Base-by-base conservation (phyloP, 176 grass and related monocot genomes). In the Tillandsia leiboldiana region DNA sequence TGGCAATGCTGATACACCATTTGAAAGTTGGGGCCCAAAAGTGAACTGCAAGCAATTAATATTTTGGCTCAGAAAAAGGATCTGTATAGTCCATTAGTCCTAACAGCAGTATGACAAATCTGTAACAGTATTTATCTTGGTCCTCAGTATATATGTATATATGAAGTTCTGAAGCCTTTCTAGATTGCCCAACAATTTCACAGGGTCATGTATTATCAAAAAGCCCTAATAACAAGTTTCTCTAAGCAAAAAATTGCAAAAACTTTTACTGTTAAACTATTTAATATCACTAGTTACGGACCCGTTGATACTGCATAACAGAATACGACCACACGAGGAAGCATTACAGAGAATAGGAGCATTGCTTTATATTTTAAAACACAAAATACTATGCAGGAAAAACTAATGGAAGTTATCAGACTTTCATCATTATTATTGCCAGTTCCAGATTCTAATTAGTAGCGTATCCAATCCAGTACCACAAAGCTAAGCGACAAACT, bases 1-100 rank as follows among this genome's bases (percentile, higher is more conserved):
- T 97, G 6, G 94, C 94, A 53, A 97, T 92, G 62, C 86, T 97
- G 53, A 97, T 97, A 17, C 82, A 89, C 94, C 94, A 97, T 83
- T 97, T 97, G 61, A 97, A 97, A 51, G 86, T 97, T 10, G 86
- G 86, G 12, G 88, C 88, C 93, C 93, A 92, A 76, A 92, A 90
- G 83, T 90, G 89, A 92, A 97, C 86, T 86, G 72, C 68, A 79
- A 73, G 12, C 9, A 59, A 9, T 17, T 59, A 10, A 1, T 14
- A 18, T 12, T 56, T 59, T 59, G 15, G 6, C 15, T 59, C 54
- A 59, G 56, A 23, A 10, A 59, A 14, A 9, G 20, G 17, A 59
- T 59, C 9, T 22, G 5, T 59, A 59, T 59, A 14, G 20, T 59
- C n/a, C 54, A 42, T 59, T 59, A 59, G 20, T 59, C 20, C 54